These are phyloP conservation scores for Aspergillus intermedius DNA, from an alignment of 2,329 filamentous ascomycete species.

Conservation along the genomic window DNA sequence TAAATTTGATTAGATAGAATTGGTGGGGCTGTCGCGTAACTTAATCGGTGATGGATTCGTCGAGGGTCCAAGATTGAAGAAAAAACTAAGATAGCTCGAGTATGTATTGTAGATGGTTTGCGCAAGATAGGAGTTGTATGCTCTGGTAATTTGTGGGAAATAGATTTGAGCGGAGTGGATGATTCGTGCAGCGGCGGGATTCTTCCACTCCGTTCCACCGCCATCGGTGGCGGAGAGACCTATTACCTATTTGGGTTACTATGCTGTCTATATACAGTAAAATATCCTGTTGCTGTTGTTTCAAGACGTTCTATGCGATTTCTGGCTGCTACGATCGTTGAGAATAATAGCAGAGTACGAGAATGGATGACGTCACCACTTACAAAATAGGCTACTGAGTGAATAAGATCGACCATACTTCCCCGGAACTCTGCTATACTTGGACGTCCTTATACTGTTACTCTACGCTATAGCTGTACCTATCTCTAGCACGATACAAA, in stretches of 20 bases:
- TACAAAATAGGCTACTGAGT: too few relatives aligned
- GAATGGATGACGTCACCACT: too few relatives aligned
- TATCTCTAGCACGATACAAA: neutral
- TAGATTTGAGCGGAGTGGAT: constrained; percentile 8
- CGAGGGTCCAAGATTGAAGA: too few relatives aligned
- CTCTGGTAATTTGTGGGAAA: neutral
- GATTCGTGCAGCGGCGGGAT: constrained; percentile 20
- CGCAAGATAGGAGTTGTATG: neutral
- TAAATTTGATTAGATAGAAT: too few relatives aligned
- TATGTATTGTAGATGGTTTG: neutral
- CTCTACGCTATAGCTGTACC: too few relatives aligned
- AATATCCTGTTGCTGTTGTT: too few relatives aligned
- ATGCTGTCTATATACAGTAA: neutral
- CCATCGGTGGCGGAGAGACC: neutral
- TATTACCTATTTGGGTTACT: neutral
- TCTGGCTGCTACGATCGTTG: too few relatives aligned
- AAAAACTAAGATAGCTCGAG: neutral
- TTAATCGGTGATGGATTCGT: neutral
- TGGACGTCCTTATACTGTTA: too few relatives aligned
- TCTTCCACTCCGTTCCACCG: constrained; percentile 18
- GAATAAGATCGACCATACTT: too few relatives aligned
- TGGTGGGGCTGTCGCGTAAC: neutral
- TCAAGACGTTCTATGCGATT: too few relatives aligned
- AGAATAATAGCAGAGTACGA: too few relatives aligned
- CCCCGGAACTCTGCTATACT: too few relatives aligned